Evolutionary conservation across 2,329 filamentous ascomycete species (phyloP).

Genomic region (Coniochaeta ligniaria): DNA sequence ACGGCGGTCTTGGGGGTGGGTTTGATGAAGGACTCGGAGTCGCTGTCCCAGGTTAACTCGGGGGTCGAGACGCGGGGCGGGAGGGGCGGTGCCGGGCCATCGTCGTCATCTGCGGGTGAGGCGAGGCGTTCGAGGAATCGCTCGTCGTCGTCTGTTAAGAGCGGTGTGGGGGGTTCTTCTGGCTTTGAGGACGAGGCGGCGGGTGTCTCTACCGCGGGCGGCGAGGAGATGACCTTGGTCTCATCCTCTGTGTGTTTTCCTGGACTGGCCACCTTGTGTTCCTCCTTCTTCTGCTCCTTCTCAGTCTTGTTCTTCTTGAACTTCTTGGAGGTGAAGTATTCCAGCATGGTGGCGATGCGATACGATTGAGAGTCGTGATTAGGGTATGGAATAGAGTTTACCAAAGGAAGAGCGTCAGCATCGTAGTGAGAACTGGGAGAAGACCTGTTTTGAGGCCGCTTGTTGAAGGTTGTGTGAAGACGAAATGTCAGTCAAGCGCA

Average conservation of each 20-base stretch:
- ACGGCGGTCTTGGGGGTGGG: conserved; percentile 13
- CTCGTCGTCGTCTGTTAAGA: conserved; percentile 51
- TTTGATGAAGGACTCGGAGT: conserved; percentile 26
- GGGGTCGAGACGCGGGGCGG: conserved; percentile 46
- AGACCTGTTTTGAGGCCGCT: background rate
- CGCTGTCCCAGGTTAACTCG: conserved; percentile 41
- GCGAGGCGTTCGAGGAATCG: conserved; percentile 50
- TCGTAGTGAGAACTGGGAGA: background rate
- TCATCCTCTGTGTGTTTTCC: conserved; percentile 13
- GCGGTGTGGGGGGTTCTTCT: conserved; percentile 25
- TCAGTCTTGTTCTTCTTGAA: conserved; percentile 51
- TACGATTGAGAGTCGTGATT: background rate
- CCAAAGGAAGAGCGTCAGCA: background rate
- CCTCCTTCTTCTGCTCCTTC: conserved; percentile 28
- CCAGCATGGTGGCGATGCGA: conserved; percentile 41
- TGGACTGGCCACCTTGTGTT: conserved; percentile 16
- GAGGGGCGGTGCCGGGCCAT: conserved; percentile 42
- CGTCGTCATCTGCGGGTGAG: conserved; percentile 27
- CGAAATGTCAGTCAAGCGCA: background rate
- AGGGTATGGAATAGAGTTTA: background rate
- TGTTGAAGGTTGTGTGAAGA: background rate
- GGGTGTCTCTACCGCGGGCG: background rate
- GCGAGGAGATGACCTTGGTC: background rate
- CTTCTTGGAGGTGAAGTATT: conserved; percentile 57
- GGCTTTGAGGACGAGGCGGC: conserved; percentile 8